Percentiles rank a stretch among this genome's conserved stretches.
These are phyloP conservation scores for Hypsizygus marmoreus DNA, from an alignment of 768 basidiomycete genomes.

Conservation along the genomic window DNA sequence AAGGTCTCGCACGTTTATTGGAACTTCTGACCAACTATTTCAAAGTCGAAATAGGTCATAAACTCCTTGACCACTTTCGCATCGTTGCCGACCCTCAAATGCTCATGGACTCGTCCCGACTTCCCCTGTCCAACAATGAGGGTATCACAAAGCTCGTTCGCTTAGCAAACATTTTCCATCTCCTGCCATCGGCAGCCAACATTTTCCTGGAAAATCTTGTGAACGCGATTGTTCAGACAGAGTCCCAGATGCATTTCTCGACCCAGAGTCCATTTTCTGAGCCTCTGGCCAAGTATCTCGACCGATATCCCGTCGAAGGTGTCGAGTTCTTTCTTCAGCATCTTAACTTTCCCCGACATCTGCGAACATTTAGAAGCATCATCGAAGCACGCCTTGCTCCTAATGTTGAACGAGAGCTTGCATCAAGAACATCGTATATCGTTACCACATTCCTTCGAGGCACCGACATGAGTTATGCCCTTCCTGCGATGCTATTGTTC, in stretches of 20 bases:
- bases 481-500: conserved; percentile 76
- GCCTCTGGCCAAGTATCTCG: conserved; percentile 87
- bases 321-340: conserved; percentile 82
- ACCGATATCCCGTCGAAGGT: conserved; percentile 86
- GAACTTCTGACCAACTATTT: conserved; percentile 98
- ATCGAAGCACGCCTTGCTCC: conserved; percentile 80
- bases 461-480: conserved; percentile 49
- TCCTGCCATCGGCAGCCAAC: conserved; percentile 90
- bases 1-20: conserved; percentile 90
- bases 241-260: conserved; percentile 89
- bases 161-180: conserved; percentile 96
- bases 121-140: conserved; percentile 84
- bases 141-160: conserved; percentile 91
- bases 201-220: conserved; percentile 90
- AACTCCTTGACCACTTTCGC: conserved; percentile 94
- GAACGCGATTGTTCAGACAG: conserved; percentile 87
- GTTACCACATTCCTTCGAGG: conserved; percentile 52
- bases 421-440: conserved; percentile 56
- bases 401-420: conserved; percentile 67
- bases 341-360: conserved; percentile 74
- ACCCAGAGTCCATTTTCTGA: conserved; percentile 90
- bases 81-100: conserved; percentile 89
- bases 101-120: conserved; percentile 74
- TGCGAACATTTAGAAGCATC: conserved; percentile 84
- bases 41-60: conserved; percentile 98